Conservation (phyloP, 345 rosid genomes). For the Populus davidiana region DNA sequence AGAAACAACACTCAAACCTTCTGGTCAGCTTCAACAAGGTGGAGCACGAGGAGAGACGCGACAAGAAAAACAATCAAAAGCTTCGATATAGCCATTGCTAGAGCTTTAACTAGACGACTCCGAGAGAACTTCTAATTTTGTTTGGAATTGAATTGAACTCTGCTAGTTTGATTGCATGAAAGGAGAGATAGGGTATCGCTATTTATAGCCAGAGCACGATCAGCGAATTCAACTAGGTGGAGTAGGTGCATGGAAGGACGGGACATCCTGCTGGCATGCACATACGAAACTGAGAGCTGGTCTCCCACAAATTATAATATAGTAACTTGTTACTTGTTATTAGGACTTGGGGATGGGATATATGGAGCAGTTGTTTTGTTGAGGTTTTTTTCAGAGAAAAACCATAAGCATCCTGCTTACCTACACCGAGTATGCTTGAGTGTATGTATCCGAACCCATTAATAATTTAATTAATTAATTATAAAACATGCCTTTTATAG, state of each 20-base stretch:
- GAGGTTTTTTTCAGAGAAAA: not conserved
- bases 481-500: not conserved
- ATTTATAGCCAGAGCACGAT: constrained; percentile 17
- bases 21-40: not conserved
- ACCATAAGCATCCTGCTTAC: not conserved
- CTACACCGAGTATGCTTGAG: not conserved
- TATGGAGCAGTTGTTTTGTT: not conserved
- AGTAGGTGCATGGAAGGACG: not conserved
- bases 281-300: not conserved
- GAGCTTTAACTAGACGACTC: not conserved
- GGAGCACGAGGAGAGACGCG: not conserved
- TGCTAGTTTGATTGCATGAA: not conserved
- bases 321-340: not conserved
- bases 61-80: not conserved
- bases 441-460: not conserved
- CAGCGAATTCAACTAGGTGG: not conserved
- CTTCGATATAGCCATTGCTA: constrained; percentile 43
- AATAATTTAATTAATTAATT: not conserved
- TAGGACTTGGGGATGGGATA: not conserved
- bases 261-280: not conserved
- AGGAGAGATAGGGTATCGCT: not conserved
- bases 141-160: not conserved
- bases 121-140: not conserved
- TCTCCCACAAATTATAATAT: not conserved
- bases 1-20: not conserved